Conservation (phyloP, 257 asterid species). For the Nemophila menziesii region DNA sequence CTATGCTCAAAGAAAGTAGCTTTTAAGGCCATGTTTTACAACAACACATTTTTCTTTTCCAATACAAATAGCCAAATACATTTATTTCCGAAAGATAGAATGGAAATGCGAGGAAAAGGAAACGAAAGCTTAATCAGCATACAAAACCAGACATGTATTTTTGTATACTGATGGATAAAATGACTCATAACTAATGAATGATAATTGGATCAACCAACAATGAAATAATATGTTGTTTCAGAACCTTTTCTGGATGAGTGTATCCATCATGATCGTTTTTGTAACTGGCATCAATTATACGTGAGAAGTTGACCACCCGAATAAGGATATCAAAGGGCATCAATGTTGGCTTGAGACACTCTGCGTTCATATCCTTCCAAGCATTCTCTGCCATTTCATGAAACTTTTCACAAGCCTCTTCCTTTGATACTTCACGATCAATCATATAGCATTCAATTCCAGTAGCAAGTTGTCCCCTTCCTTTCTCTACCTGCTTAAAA, state of each 20-base stretch:
- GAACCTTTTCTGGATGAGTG: constrained; percentile 10
- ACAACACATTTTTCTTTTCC: too few relatives aligned
- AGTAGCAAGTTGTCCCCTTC: constrained; percentile 1
- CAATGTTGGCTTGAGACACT: constrained; percentile 7
- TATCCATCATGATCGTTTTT: constrained; percentile 16
- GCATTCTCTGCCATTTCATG: constrained; percentile 6
- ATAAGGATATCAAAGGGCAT: constrained; percentile 8
- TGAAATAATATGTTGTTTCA: constrained; percentile 5
- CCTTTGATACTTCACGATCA: constrained; percentile 4
- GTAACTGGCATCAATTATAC: constrained; percentile 10
- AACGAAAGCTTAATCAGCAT: too few relatives aligned
- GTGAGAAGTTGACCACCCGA: constrained; percentile 9
- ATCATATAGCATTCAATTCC: constrained; percentile 27
- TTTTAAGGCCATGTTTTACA: too few relatives aligned
- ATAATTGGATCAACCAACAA: constrained; percentile 14
- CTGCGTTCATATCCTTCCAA: constrained; percentile 19
- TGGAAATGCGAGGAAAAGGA: too few relatives aligned
- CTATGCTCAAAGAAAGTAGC: too few relatives aligned
- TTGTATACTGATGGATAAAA: too few relatives aligned
- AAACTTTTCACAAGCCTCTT: constrained; percentile 11
- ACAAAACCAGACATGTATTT: too few relatives aligned
- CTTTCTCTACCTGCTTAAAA: constrained; percentile 1
- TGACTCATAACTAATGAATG: too few relatives aligned
- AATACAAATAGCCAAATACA: too few relatives aligned
- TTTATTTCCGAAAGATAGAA: too few relatives aligned